phyloP scores from a whole-genome alignment of 2,329 filamentous ascomycete species.

The Ceratocystis papillata region DNA sequence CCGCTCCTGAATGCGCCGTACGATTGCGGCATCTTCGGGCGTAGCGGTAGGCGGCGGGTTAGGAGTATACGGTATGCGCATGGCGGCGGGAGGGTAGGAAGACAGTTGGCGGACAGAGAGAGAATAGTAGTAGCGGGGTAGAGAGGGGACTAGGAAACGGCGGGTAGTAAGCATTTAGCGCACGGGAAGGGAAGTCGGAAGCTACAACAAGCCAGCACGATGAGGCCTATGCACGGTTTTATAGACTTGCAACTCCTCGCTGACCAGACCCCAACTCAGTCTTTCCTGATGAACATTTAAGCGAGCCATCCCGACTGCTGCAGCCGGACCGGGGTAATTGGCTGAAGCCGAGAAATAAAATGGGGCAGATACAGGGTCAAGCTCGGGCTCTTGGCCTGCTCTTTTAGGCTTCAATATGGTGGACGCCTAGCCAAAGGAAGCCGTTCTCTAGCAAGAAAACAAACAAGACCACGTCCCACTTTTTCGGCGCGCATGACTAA shows the following conservation, averaged over 20 bases:
- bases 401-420: not conserved
- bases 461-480: not conserved
- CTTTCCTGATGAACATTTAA: slow-evolving; percentile 14
- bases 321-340: slow-evolving; percentile 1
- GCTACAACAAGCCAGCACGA: too few species aligned
- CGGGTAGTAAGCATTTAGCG: not conserved
- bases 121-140: slow-evolving; percentile 11
- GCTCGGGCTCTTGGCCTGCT: not conserved
- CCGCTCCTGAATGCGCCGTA: slow-evolving; percentile 53
- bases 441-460: not conserved
- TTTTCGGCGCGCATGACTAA: not conserved
- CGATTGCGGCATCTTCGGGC: slow-evolving; percentile 45
- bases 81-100: slow-evolving; percentile 29
- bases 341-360: not conserved
- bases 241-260: not conserved
- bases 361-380: not conserved
- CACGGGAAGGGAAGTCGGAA: not conserved
- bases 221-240: not conserved
- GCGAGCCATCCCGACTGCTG: not conserved
- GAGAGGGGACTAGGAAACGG: not conserved
- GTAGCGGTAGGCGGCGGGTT: slow-evolving; percentile 39
- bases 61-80: slow-evolving; percentile 58
- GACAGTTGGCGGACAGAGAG: not conserved
- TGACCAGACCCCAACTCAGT: not conserved
- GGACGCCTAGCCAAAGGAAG: not conserved